Evolutionary conservation across 2,329 filamentous ascomycete genomes (phyloP), one percentile per base, ranked within the genome.

Genomic region (Chrysoporthe cubensis): DNA sequence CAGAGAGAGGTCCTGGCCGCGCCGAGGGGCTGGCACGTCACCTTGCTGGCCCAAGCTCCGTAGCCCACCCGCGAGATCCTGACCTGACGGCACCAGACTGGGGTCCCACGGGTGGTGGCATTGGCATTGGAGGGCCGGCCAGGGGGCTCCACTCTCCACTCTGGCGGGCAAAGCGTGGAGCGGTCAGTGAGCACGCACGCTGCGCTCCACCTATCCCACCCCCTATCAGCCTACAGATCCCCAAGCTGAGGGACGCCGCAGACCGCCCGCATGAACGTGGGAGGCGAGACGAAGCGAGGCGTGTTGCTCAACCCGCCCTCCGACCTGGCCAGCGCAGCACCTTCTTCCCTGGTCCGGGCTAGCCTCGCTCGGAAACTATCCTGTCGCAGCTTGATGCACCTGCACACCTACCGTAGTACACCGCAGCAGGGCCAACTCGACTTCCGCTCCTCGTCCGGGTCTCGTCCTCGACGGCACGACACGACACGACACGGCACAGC

Each of bases 151-250:
- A 46, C 58, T 18, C 48, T 13, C 46, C 61, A 64, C 48, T 42
- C 18, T 34, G 26, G 59, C 59, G 59, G 59, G 43, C 43, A 62
- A 62, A 48, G 59, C 59, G 52, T 60, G 56, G 43, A 65, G 63
- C 63, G 63, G 63, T 65, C 63, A 65, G 63, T 65, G 54, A 60
- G 54, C 62, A 46, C 42, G 40, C 60, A 50, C 18, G 50, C 61
- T 26, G 44, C 61, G 37, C 13, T 57, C 54, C 52, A 42, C 59
- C 44, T 40, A 40, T 40, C 37, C 37, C 37, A 58, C 52, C 63
- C 63, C 63, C 63, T 65, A 65, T 65, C 63, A 65, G 46, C 52
- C 52, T 61, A 61, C 59, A 57, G 52, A 65, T 57, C 54, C 61
- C 18, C 8, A 50, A 46, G 44, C 62, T 64, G 46, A 62, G 44